Evolutionary conservation across 108 stramenopile genomes (phyloP), one percentile per base, ranked within the genome.

Genomic region (Cyclostephanos invisitatus): DNA sequence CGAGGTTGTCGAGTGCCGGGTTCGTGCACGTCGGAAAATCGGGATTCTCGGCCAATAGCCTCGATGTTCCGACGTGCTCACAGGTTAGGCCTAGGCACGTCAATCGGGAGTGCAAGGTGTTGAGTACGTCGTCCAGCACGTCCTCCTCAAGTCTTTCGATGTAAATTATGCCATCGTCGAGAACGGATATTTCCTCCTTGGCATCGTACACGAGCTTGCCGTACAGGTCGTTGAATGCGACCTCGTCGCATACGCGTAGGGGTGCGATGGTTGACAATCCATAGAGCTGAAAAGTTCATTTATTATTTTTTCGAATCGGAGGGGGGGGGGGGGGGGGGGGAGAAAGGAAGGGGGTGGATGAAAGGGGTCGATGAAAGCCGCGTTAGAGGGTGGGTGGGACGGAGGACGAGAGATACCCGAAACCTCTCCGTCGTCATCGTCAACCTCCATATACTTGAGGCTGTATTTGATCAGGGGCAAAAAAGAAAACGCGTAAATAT

Each of bases 21-120:
- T 73, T 63, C 18, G 7, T 5, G 67, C 78, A 80, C 10, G 21
- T 58, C 27, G 55, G 68, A 20, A 62, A 62, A 55, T 18, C 32
- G 15, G 36, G 37, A 3, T 11, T 54, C 28, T 48, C 35, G 18
- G 24, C 24, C 35, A 36, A 29, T 18, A 15, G 40, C 40, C 48
- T 61, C 5, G 60, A 61, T 7, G 54, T 22, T 5, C 78, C 78
- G 29, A 80, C 53, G 51, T 58, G 44, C 4, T 65, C 63, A 18
- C 78, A 80, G 29, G 62, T 57, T 25, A 80, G 53, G 32, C 72
- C 67, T 12, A 80, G 72, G 59, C 78, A 80, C 6, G 54, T 36
- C 28, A 68, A 68, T 27, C 67, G 60, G 4, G 40, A 42, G 5
- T 61, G 20, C 17, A 61, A 14, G 36, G 60, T 61, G 29, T 38